Evolutionary conservation across 495 filamentous ascomycete genomes (phyloP), one percentile per base, ranked within the genome.

Genomic region (Mycothermus thermophilus): DNA sequence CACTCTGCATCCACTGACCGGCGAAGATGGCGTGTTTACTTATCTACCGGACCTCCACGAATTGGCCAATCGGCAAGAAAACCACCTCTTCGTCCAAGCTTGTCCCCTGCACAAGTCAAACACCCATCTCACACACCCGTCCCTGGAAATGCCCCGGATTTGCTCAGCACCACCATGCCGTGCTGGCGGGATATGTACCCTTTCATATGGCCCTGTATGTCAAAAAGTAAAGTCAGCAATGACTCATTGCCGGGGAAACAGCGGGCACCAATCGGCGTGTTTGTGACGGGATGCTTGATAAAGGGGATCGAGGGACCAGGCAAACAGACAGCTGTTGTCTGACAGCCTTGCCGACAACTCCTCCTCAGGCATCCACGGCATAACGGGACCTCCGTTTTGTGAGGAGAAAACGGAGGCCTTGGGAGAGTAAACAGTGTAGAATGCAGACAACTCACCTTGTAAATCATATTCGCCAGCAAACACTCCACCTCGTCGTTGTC

Each of bases 401-500:
- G 13, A 27, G 21, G 10, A 30, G 17, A 27, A 8, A 23, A 20
- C n/a, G 22, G 8, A 29, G 16, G 12, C 32, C 12, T 16, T 13
- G 5, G 8, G 27, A 35, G 26, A 16, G 26, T 12, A 6, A 9
- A 35, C 14, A 41, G 26, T 13, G 24, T 22, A 30, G n/a, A 25
- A 25, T 11, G 22, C 22, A 7, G 3, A 27, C 27, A 41, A 54
- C 75, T 47, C 52, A 90, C 85, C 72, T 93, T 97, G 62, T 96
- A 96, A 24, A 96, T 93, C 65, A 92, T 76, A 47, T 93, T 94
- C 5, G 92, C 82, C 43, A 97, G 44, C 40, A 95, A 51, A 57
- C 92, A 96, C 60, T 97, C 90, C 14, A 97, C 87, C 58, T 96
- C 90, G 55, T 97, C 90, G 14, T 66, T 69, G 43, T 95, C 87